A percentile compares a stretch with the other conserved stretches of the same genome.
phyloP scores from a whole-genome alignment of 495 filamentous ascomycete genomes.

The Filosporella fistucella region DNA sequence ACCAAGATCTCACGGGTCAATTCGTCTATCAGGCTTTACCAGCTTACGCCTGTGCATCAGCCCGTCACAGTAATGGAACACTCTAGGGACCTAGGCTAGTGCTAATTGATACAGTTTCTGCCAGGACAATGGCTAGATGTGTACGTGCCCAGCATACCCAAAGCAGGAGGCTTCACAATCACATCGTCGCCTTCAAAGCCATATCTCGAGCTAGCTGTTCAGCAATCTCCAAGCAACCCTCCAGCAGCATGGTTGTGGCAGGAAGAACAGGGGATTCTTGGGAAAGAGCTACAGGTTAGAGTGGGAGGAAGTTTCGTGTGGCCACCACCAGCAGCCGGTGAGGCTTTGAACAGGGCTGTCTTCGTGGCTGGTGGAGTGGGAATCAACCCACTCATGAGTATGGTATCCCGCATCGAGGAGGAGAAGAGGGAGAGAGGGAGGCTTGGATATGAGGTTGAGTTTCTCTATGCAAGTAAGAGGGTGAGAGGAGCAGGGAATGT shows the following conservation, averaged over 20 bases:
- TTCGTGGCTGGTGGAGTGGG: slow-evolving; percentile 83
- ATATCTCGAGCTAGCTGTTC: slow-evolving; percentile 72
- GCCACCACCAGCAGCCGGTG: slow-evolving; percentile 54
- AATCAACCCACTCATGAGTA: slow-evolving; percentile 62
- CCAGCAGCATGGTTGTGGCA: slow-evolving; percentile 76
- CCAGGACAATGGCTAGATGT: slow-evolving; percentile 94
- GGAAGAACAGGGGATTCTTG: slow-evolving; percentile 45
- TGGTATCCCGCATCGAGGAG: slow-evolving; percentile 34
- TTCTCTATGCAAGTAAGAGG: slow-evolving; percentile 18
- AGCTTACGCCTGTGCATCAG: slow-evolving; percentile 27
- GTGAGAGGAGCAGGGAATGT: slow-evolving; percentile 20
- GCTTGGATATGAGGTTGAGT: slow-evolving; percentile 37
- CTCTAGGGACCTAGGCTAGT: too few relatives aligned
- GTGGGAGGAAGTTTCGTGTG: slow-evolving; percentile 80
- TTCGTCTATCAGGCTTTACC: slow-evolving; percentile 43
- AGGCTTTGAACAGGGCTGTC: slow-evolving; percentile 52
- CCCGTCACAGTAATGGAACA: neutral
- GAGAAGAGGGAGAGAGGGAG: slow-evolving; percentile 15
- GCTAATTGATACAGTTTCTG: slow-evolving; percentile 49
- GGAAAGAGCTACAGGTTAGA: slow-evolving; percentile 54
- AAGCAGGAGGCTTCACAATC: slow-evolving; percentile 82
- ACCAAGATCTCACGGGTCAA: slow-evolving; percentile 44
- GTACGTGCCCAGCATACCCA: slow-evolving; percentile 57
- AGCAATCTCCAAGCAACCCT: slow-evolving; percentile 58
- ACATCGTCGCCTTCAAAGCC: slow-evolving; percentile 60